Conservation (phyloP, 1,284 basidiomycete species). For the Tetrapyrgos nigripes region DNA sequence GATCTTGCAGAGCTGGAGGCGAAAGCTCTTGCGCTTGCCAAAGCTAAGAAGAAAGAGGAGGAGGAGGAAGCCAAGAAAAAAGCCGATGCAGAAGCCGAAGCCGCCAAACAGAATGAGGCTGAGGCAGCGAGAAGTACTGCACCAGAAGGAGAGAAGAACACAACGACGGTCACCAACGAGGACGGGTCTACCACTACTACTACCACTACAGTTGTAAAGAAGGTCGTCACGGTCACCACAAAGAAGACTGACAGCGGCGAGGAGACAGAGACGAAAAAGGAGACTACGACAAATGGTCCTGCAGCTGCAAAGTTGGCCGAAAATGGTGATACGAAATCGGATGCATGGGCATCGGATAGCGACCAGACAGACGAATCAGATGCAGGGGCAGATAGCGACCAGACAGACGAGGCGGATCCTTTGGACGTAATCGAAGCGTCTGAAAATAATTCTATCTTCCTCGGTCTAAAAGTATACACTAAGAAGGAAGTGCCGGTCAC, state of each 20-base stretch:
- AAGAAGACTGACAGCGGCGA: conserved; percentile 8
- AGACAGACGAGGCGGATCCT: too few species aligned
- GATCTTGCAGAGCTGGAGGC: conserved; percentile 32
- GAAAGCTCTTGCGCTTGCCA: conserved; percentile 17
- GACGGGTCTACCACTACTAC: not conserved
- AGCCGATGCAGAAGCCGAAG: conserved; percentile 4
- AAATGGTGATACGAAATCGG: too few species aligned
- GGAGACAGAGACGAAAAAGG: conserved; percentile 7
- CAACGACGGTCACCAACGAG: too few species aligned
- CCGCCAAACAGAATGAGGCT: not conserved
- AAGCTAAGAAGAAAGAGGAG: conserved; percentile 22
- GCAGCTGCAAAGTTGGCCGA: not conserved
- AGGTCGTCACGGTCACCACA: conserved; percentile 1
- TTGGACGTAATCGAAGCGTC: not conserved
- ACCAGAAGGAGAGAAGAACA: too few species aligned
- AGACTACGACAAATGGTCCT: not conserved
- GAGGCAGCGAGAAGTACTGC: too few species aligned
- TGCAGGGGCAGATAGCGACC: too few species aligned
- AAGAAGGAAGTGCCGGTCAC: conserved; percentile 1
- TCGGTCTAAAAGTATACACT: conserved; percentile 12
- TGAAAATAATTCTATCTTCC: conserved; percentile 11
- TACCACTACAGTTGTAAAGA: conserved; percentile 5
- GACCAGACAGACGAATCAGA: too few species aligned
- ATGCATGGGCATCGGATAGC: too few species aligned
- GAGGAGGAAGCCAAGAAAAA: conserved; percentile 13